Evolutionary conservation across 2,329 filamentous ascomycete genomes (phyloP), one percentile per base, ranked within the genome.

Genomic region (Fusarium heterosporum): DNA sequence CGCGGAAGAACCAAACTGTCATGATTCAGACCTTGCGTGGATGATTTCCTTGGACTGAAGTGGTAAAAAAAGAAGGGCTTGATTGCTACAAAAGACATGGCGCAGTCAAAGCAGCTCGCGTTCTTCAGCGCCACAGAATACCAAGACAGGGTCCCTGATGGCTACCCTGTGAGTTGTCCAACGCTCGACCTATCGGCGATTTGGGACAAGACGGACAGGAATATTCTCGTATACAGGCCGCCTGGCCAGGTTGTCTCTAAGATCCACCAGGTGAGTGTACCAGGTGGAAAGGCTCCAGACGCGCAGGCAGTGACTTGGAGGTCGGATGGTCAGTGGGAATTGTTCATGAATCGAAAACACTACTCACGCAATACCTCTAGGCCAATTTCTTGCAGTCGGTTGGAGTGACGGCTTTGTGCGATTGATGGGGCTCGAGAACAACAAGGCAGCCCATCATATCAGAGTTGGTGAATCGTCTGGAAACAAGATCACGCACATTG

Each of bases 151-250:
- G 83, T 88, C 22, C 82, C 86, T 36, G 79, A 83, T 34, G 81
- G 83, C 45, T 85, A 90, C 49, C 83, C 95, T 32, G 85, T 89
- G 26, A 93, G 91, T 78, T 97, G 93, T 77, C 93, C 94, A 16
- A 90, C 89, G 10, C 92, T 97, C 81, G 93, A 97, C 78, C 84
- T 98, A 43, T 84, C 91, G n/a, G 89, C 90, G 7, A 84, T 93
- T 13, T 81, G 80, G 76, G 91, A 91, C 13, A 87, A 85, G n/a
- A 83, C 85, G 16, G 86, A 89, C 61, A 88, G 88, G 47, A 88
- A 89, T 48, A 81, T 97, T 17, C 85, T 90, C 68, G 88, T 97
- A 41, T 94, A 91, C 78, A 87, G 95, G 47, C 85, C 94, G 16
- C 92, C 91, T 62, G 90, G 90, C 2, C 93, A 97, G 68, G 71